Percentiles rank a stretch among this genome's conserved stretches.
phyloP scores from a whole-genome alignment of 495 filamentous ascomycete genomes.

The Podospora australis region DNA sequence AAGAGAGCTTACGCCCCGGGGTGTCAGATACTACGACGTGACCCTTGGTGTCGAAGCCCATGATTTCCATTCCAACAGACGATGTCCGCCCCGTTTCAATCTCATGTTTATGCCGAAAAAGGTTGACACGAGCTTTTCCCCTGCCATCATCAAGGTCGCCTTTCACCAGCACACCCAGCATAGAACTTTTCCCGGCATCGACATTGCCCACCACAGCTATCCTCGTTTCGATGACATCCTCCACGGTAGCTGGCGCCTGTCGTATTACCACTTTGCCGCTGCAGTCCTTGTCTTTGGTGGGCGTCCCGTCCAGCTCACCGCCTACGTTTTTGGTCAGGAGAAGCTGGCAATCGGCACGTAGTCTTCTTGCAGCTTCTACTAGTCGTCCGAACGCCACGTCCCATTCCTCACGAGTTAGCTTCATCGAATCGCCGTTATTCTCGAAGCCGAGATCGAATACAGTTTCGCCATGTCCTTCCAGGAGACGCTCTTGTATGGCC shows the following conservation, averaged over 20 bases:
- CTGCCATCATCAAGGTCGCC: slow-evolving; percentile 91
- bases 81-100: slow-evolving; percentile 91
- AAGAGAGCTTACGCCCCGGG: slow-evolving; percentile 71
- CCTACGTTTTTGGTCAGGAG: slow-evolving; percentile 86
- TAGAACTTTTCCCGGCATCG: slow-evolving; percentile 94
- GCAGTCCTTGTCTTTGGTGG: slow-evolving; percentile 61
- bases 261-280: slow-evolving; percentile 82
- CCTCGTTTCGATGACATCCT: slow-evolving; percentile 90
- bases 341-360: slow-evolving; percentile 67
- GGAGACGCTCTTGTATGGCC: slow-evolving; percentile 61
- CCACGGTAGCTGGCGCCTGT: slow-evolving; percentile 61
- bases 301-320: slow-evolving; percentile 62
- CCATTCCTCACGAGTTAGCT: slow-evolving; percentile 72
- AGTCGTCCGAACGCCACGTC: slow-evolving; percentile 64
- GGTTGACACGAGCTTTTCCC: slow-evolving; percentile 89
- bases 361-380: slow-evolving; percentile 54
- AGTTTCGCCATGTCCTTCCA: slow-evolving; percentile 84
- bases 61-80: slow-evolving; percentile 97
- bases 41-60: slow-evolving; percentile 90
- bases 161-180: slow-evolving; percentile 94
- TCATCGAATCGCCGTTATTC: slow-evolving; percentile 88
- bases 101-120: slow-evolving; percentile 97
- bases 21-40: slow-evolving; percentile 75
- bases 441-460: slow-evolving; percentile 91
- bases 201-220: slow-evolving; percentile 98